phyloP scores from a whole-genome alignment of 495 filamentous ascomycete species.

The Penicillium tannophilum region DNA sequence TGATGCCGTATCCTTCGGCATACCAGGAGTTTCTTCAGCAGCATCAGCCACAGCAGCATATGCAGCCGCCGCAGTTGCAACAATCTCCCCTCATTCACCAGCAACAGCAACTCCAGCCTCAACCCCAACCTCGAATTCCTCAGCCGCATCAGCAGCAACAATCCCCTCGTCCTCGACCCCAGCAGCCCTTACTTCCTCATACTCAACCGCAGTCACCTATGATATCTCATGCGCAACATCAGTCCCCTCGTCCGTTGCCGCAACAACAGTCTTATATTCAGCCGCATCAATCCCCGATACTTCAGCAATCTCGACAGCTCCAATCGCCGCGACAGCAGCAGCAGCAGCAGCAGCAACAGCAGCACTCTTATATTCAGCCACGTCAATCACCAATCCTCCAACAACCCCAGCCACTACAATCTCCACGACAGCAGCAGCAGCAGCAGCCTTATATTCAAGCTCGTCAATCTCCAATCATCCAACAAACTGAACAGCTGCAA shows the following conservation, averaged over 20 bases:
- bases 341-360: background rate
- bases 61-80: constrained; percentile 18
- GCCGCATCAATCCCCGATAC: constrained; percentile 18
- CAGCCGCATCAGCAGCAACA: constrained; percentile 7
- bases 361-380: background rate
- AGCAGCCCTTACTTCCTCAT: constrained; percentile 13
- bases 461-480: background rate
- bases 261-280: constrained; percentile 17
- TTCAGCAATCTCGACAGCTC: background rate
- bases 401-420: background rate
- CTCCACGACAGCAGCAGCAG: background rate
- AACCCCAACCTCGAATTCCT: constrained; percentile 6
- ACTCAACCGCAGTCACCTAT: constrained; percentile 20
- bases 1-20: constrained; percentile 37
- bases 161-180: constrained; percentile 4
- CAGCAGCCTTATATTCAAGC: background rate
- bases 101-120: constrained; percentile 14
- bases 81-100: constrained; percentile 23
- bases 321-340: constrained; percentile 3
- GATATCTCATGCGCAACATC: constrained; percentile 9
- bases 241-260: constrained; percentile 14
- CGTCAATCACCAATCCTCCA: background rate
- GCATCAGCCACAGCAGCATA: constrained; percentile 6
- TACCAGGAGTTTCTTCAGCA: constrained; percentile 38
- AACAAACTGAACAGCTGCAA: constrained; percentile 3